Conservation (phyloP, 2,329 filamentous ascomycete species). For the Grosmannia clavigera region DNA sequence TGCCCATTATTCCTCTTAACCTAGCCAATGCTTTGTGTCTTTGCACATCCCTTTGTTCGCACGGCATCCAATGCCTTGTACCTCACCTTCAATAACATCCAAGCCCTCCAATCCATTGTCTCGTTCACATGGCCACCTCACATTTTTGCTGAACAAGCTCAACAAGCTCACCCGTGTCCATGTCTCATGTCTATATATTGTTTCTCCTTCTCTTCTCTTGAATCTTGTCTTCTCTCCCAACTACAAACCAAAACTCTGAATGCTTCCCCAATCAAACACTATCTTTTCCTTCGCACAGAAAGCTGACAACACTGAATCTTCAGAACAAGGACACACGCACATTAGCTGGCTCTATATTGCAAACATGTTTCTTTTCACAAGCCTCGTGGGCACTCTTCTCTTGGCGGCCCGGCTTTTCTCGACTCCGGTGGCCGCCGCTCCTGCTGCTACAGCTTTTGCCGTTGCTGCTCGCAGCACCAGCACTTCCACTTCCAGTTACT, state of each 20-base stretch:
- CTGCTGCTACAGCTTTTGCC: conserved; percentile 6
- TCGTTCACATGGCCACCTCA: background rate
- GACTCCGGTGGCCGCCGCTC: conserved; percentile 9
- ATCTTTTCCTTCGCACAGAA: background rate
- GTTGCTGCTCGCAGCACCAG: background rate
- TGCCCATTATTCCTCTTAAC: background rate
- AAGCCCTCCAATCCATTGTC: background rate
- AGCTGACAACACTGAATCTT: background rate
- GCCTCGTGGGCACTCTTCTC: conserved; percentile 29
- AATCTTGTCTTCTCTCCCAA: background rate
- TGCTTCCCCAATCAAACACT: no score
- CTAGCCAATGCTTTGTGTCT: background rate
- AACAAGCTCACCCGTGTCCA: background rate
- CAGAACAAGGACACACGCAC: background rate
- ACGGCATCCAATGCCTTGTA: background rate
- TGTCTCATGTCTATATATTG: background rate
- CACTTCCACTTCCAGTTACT: conserved; percentile 40
- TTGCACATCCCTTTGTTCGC: background rate
- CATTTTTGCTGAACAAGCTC: background rate
- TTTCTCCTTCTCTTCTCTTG: background rate
- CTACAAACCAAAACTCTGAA: no score
- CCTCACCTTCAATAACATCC: background rate
- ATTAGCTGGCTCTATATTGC: conserved; percentile 19
- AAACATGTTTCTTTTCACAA: conserved; percentile 31
- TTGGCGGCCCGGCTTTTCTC: conserved; percentile 7